phyloP scores from a whole-genome alignment of 78 protist genomes.

The Dictyostelium firmibasis region DNA sequence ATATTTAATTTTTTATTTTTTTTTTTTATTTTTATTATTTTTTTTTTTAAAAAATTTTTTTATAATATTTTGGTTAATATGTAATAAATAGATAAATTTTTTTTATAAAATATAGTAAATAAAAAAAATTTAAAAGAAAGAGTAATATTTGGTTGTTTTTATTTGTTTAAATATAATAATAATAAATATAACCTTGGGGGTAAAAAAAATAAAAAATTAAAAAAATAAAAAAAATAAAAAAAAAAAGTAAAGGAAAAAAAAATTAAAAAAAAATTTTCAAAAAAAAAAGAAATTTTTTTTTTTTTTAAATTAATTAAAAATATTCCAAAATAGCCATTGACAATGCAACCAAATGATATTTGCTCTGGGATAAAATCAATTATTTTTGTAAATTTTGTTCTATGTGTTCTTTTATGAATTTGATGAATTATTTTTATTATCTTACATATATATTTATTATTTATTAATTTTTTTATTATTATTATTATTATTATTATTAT shows the following conservation, averaged over 20 bases:
- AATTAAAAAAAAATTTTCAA: not conserved
- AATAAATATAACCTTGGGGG: not conserved
- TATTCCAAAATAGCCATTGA: not conserved
- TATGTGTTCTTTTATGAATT: not conserved
- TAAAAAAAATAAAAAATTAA: not conserved
- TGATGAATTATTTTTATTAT: too few relatives aligned
- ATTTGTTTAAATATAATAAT: not conserved
- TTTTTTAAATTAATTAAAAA: not conserved
- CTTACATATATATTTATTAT: too few relatives aligned
- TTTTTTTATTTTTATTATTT: not conserved
- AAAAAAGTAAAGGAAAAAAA: not conserved
- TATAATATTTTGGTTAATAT: not conserved
- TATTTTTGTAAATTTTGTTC: too few relatives aligned
- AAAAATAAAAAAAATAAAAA: not conserved
- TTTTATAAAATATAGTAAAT: not conserved
- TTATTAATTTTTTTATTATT: too few relatives aligned
- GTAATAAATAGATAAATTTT: not conserved
- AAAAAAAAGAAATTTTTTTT: not conserved
- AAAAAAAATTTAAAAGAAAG: not conserved
- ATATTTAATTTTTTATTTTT: not conserved
- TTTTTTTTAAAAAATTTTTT: not conserved
- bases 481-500: too few relatives aligned
- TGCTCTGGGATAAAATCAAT: not conserved
- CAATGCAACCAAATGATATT: not conserved
- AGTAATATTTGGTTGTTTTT: not conserved